Base-by-base conservation (phyloP, 192 early-diverging fungal species). In the Mortierella hygrophila region DNA sequence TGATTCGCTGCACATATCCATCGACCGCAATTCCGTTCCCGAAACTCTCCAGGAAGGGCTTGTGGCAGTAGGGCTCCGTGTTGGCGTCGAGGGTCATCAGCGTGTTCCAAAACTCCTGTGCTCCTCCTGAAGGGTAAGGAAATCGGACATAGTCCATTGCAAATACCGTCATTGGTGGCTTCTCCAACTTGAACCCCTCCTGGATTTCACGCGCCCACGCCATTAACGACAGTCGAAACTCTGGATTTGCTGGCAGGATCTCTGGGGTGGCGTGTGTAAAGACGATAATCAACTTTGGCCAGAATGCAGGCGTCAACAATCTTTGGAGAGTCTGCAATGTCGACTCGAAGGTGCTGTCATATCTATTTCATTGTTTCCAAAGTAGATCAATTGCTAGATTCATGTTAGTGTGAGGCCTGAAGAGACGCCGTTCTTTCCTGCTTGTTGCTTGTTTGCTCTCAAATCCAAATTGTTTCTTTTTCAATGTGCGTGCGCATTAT, bases 11-110 rank as follows among this genome's bases (percentile, higher is more conserved):
- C 41, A 86, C 84, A 81, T 86, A 86, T 10, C 76, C 84, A 13
- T 86, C 84, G 2, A 86, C 76, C 3, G 78, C 70, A 13, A 86
- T 81, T 6, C 79, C 84, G 15, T 78, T 86, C 3, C 76, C 75
- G 23, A 86, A 71, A 49, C 79, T 78, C 76, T 86, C 84, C 60
- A 86, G 41, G 29, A 86, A 86, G 26, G 84, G 84, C 38, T 15
- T 65, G 44, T 86, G 84, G 38, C 72, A 65, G 47, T 86, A 86
- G 8, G 70, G 70, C 18, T 46, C 55, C 10, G 84, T 86, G 68
- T 86, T 86, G 79, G 84, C 84, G 69, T 86, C 84, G 26, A 86
- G 76, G 4, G 79, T 80, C 84, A 86, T 86, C 21, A 86, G 23
- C 13, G 63, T 69, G 38, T 86, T 79, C 84, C 84, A 86, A 29